These are phyloP conservation scores for Trichoderma virens DNA, from an alignment of 495 filamentous ascomycete genomes.

Conservation along the genomic window DNA sequence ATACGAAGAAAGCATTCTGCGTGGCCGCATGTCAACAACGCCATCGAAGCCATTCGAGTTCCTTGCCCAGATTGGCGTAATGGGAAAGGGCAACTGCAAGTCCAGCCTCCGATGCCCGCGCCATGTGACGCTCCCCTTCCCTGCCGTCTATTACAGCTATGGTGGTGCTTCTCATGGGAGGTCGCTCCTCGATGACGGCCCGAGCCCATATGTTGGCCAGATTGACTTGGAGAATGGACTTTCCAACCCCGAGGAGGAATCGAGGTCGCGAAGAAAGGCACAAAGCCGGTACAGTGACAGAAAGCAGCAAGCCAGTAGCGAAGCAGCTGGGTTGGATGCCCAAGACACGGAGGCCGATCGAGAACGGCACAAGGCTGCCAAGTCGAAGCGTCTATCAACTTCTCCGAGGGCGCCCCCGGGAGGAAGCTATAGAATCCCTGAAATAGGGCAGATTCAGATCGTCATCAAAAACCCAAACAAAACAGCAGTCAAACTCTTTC, in stretches of 20 bases:
- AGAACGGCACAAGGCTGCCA: neutral
- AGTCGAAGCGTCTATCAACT: constrained; percentile 29
- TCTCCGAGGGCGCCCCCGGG: constrained; percentile 68
- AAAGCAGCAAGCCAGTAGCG: constrained; percentile 20
- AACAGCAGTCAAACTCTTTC: constrained; percentile 89
- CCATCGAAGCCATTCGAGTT: constrained; percentile 93
- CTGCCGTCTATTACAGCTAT: constrained; percentile 95
- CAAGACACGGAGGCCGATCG: neutral
- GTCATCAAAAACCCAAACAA: constrained; percentile 97
- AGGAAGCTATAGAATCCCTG: constrained; percentile 89
- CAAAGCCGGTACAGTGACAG: constrained; percentile 25
- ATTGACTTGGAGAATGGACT: constrained; percentile 85
- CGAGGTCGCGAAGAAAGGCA: constrained; percentile 39
- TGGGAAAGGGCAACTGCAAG: constrained; percentile 87
- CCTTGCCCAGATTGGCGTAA: constrained; percentile 88
- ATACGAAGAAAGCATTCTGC: constrained; percentile 92
- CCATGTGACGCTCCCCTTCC: constrained; percentile 89
- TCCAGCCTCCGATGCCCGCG: constrained; percentile 76
- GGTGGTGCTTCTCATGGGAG: constrained; percentile 54
- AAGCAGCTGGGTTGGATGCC: constrained; percentile 9
- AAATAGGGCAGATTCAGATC: constrained; percentile 92
- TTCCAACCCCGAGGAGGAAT: constrained; percentile 37
- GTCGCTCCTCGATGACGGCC: constrained; percentile 63
- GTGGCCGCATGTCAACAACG: constrained; percentile 93
- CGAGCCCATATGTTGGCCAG: constrained; percentile 91